Percentiles rank a stretch among this genome's conserved stretches.
Evolutionary conservation across 352 stramenopile genomes (phyloP).

Genomic region (Globisporangium heterothallicum): DNA sequence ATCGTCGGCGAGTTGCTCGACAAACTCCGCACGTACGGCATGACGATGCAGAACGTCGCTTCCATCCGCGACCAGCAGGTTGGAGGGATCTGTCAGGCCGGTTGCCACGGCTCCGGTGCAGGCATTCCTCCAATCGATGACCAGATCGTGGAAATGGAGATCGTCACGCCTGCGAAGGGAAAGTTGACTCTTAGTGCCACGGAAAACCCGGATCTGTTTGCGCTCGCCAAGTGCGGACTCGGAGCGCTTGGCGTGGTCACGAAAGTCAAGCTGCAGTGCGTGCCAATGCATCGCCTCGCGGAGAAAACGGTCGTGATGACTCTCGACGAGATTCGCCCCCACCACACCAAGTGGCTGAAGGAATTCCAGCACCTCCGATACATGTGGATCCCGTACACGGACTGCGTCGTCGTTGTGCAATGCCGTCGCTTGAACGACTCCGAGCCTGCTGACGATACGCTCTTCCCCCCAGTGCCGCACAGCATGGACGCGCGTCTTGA

Average conservation of each 20-base stretch:
- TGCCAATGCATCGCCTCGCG: constrained; percentile 90
- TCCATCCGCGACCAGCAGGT: constrained; percentile 98
- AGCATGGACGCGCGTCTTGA: constrained; percentile 63
- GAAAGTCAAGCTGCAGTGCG: constrained; percentile 94
- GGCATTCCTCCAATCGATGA: constrained; percentile 95
- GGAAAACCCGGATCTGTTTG: constrained; percentile 84
- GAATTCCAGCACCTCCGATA: constrained; percentile 90
- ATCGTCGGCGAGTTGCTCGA: constrained; percentile 76
- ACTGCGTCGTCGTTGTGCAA: constrained; percentile 93
- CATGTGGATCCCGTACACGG: constrained; percentile 99
- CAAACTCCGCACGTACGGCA: constrained; percentile 65
- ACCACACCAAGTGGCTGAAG: constrained; percentile 70
- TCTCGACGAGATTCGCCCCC: constrained; percentile 75
- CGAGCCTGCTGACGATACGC: constrained; percentile 31
- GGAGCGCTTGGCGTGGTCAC: constrained; percentile 95
- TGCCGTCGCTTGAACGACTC: constrained; percentile 55
- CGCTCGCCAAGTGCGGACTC: constrained; percentile 92
- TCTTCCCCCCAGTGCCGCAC: constrained; percentile 38
- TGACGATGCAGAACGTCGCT: constrained; percentile 98
- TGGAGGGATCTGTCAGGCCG: constrained; percentile 93
- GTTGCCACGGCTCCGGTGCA: constrained; percentile 94
- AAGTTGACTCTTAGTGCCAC: constrained; percentile 84
- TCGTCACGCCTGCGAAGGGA: constrained; percentile 92
- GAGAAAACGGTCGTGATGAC: constrained; percentile 93
- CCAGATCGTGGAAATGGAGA: constrained; percentile 94